Evolutionary conservation across 2,329 filamentous ascomycete genomes (phyloP).

Genomic region (Microcera coccophila): DNA sequence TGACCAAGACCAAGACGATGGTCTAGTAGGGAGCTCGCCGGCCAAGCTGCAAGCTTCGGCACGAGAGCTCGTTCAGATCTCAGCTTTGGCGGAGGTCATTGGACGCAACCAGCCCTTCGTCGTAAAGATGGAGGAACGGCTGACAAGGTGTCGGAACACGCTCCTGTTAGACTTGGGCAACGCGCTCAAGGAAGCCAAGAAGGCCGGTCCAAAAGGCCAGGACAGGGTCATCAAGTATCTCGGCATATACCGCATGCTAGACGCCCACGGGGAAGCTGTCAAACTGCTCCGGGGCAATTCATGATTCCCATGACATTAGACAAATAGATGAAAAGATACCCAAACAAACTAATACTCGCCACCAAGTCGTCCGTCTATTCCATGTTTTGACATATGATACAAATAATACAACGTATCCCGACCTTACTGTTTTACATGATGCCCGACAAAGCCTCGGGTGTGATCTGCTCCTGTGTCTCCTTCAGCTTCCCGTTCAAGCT

Average conservation of each 20-base stretch:
- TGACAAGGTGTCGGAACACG: slow-evolving; percentile 52
- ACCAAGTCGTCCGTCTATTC: slow-evolving; percentile 19
- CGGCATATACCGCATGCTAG: slow-evolving; percentile 49
- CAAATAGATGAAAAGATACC: slow-evolving; percentile 28
- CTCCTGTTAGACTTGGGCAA: slow-evolving; percentile 53
- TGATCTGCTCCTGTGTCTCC: slow-evolving; percentile 55
- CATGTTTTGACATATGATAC: slow-evolving; percentile 37
- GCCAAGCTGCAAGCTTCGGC: slow-evolving; percentile 45
- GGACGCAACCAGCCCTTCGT: slow-evolving; percentile 49
- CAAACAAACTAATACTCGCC: slow-evolving; percentile 11
- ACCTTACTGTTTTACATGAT: slow-evolving; percentile 44
- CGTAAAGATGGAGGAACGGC: slow-evolving; percentile 49
- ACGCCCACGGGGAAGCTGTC: slow-evolving; percentile 51
- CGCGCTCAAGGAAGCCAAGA: slow-evolving; percentile 44
- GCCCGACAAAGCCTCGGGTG: slow-evolving; percentile 49
- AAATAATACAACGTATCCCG: slow-evolving; percentile 28
- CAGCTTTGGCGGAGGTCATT: slow-evolving; percentile 41
- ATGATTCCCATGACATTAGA: slow-evolving; percentile 19
- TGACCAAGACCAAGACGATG: slow-evolving; percentile 28
- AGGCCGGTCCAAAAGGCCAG: slow-evolving; percentile 41
- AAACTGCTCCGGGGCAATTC: slow-evolving; percentile 41
- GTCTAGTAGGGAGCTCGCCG: slow-evolving; percentile 44
- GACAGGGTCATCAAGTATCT: slow-evolving; percentile 49
- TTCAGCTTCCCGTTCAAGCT: slow-evolving; percentile 77
- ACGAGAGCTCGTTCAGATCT: slow-evolving; percentile 42